Conservation (phyloP, 2,329 filamentous ascomycete species). For the Botrytis deweyae region DNA sequence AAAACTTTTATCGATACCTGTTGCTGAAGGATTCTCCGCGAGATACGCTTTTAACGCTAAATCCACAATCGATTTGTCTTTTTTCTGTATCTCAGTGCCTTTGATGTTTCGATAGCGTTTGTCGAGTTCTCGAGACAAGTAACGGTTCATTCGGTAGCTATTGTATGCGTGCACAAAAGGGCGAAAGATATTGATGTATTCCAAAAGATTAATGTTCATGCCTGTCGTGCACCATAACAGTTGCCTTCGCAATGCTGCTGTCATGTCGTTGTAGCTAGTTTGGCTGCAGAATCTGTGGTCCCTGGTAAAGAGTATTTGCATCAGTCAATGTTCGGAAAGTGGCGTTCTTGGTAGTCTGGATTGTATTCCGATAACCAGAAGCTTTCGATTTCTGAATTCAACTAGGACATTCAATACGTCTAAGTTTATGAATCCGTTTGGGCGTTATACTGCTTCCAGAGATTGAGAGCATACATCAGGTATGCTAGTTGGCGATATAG, state of each 20-base stretch:
- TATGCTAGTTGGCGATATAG: neutral
- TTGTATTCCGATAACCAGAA: neutral
- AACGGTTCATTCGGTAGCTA: conserved; percentile 12
- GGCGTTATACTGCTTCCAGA: neutral
- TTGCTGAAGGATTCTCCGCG: neutral
- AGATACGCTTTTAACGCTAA: conserved; percentile 16
- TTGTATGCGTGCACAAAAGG: conserved; percentile 1
- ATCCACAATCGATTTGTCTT: neutral
- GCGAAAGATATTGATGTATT: conserved; percentile 14
- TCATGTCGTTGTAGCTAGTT: conserved; percentile 4
- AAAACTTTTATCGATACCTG: neutral
- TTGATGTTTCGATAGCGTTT: neutral
- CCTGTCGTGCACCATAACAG: neutral
- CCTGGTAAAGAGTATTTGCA: neutral
- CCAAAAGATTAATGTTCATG: neutral
- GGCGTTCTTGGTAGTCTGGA: neutral
- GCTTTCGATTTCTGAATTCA: neutral
- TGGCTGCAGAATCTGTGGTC: conserved; percentile 1
- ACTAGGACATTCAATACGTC: neutral
- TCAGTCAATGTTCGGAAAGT: too few relatives aligned
- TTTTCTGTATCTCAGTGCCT: neutral
- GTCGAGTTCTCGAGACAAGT: neutral
- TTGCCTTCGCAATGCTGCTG: conserved; percentile 1
- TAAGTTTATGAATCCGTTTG: neutral
- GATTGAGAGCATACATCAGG: neutral